Base-by-base conservation (phyloP, 1,284 basidiomycete genomes). In the Apiotrichum sp. region DNA sequence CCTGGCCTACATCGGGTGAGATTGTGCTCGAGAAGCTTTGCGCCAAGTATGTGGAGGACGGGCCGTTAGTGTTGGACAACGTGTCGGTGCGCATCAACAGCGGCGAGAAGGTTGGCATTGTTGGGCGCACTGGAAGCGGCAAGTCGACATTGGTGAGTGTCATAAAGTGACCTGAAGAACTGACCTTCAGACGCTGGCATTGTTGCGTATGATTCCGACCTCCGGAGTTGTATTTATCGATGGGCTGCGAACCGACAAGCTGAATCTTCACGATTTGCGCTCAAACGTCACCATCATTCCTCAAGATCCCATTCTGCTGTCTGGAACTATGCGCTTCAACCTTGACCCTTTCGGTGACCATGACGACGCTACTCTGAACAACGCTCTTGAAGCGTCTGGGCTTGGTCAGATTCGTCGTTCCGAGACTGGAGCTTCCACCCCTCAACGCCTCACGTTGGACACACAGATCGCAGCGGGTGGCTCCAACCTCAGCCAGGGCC, bases 291-390 rank as follows among this genome's bases (percentile, higher is more conserved):
- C 79, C 3, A 83, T 86, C 64, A 85, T 81, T 35, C 79, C 79
- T 3, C 80, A 82, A 58, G 77, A 83, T 80, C 86, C 88, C 7
- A 62, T 73, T 14, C 67, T 86, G 77, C 86, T 79, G 74, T 89
- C 87, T 22, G 89, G 89, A 36, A 88, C 87, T 2, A 73, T 93
- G 45, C 82, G 89, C 41, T 83, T 83, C 62, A 92, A 93, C 69
- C 81, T 93, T 3, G 79, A 80, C 54, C 88, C 88, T 0, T 90
- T 89, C 67, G 81, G 80, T 6, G 80, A 86, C 66, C 79, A 85
- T 65, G 85, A 88, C 51, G 88, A 91, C 68, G 80, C 81, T 9
- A 74, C 74, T 50, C 74, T 82, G 42, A 80, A 80, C 68, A 77
- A 75, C 53, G 80, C 80, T 5, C 71, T 82, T 3, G 72, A 80